Evolutionary conservation across 257 asterid genomes (phyloP).

Genomic region (Solanum ossicruentum): DNA sequence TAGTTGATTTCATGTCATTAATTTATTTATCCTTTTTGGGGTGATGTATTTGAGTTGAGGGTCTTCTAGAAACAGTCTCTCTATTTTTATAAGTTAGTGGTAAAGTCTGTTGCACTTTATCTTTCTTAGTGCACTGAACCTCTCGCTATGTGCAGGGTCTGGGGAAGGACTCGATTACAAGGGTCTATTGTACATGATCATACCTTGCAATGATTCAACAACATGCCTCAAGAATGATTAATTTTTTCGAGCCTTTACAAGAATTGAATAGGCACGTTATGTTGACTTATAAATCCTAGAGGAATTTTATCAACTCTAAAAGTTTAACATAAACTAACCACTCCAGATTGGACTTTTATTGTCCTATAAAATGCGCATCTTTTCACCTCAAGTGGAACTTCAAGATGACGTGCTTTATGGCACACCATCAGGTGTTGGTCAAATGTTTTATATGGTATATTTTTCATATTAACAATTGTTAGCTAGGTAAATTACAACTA

Average conservation of each 20-base stretch:
- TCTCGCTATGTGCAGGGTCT: no score
- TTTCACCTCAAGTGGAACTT: not conserved
- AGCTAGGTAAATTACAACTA: not conserved
- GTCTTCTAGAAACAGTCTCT: no score
- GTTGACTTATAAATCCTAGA: not conserved
- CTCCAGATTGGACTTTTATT: no score
- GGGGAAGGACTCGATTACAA: no score
- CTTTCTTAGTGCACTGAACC: no score
- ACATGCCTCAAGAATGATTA: not conserved
- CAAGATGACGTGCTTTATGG: not conserved
- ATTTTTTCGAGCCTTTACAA: not conserved
- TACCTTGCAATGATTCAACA: not conserved
- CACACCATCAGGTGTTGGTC: not conserved
- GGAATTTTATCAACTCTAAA: not conserved
- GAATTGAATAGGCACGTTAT: not conserved
- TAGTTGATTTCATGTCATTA: not conserved
- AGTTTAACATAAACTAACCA: not conserved
- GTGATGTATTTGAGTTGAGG: no score
- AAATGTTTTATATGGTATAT: not conserved
- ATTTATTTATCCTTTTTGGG: not conserved
- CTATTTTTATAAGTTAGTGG: no score
- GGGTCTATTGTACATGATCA: no score
- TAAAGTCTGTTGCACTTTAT: no score
- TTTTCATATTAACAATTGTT: not conserved
- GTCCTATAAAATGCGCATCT: not conserved